Base-by-base conservation (phyloP, 768 basidiomycete species). In the Cyclocybe cylindracea region DNA sequence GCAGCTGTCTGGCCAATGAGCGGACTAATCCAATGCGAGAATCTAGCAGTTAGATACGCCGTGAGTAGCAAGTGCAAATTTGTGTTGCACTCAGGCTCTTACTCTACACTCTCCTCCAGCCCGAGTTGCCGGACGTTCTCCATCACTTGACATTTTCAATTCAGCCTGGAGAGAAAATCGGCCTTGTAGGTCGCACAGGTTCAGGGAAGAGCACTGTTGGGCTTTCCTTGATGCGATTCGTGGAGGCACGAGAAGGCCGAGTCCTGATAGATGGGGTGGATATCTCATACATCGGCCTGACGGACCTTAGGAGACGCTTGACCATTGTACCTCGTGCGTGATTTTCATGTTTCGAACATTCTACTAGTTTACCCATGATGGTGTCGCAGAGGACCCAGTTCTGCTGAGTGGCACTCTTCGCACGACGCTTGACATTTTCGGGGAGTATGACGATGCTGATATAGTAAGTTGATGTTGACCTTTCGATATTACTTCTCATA, bases 121-220 rank as follows among this genome's bases (percentile, higher is more conserved):
- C 92, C 40, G 90, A 94, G 18, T 76, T 96, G 10, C 94, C 94
- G 2, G 76, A 90, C 60, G 93, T 96, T 1, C 73, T 97, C 11
- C 94, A 95, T 63, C 71, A 80, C 36, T 67, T 97, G 18, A 88
- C 76, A 56, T 94, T 95, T 64, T 78, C 82, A 11, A 76, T 95
- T 29, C 69, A 71, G 4, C 83, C 90, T 0, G 84, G 86, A 5
- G 88, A 92, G 70, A 93, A 94, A 77, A 67, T 89, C 44, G 87
- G 87, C 16, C 83, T 88, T 46, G 71, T 87, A 3, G 87, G 86
- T 41, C 72, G 86, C 51, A 88, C 86, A 1, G 85, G 83, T 13
- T 83, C 83, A 6, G 89, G 89, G 35, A 91, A 91, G 70, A 87
- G 85, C 57, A 91, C 89, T 0, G 75, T 89, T 11, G 89, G 89